phyloP scores from a whole-genome alignment of 192 early-diverging fungal genomes.

The Funneliformis mosseae region DNA sequence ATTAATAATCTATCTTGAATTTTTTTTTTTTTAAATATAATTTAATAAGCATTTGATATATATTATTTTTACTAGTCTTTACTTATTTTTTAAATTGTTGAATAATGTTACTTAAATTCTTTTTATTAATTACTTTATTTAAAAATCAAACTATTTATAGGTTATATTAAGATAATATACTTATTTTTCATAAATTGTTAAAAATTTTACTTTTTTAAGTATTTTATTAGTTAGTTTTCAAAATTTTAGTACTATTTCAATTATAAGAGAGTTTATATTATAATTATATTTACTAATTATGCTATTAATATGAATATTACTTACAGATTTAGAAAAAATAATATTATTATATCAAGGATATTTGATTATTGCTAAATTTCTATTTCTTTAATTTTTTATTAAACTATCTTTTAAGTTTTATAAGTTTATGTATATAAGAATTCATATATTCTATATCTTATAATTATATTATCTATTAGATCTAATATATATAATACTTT shows the following conservation, averaged over 20 bases:
- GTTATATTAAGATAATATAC: neutral
- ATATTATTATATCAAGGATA: neutral
- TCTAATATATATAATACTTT: neutral
- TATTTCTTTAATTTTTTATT: neutral
- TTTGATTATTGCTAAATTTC: too few relatives aligned
- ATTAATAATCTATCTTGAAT: neutral
- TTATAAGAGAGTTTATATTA: neutral
- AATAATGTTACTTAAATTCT: neutral
- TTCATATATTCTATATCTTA: neutral
- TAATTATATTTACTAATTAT: neutral
- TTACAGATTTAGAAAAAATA: neutral
- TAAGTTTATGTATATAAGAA: neutral
- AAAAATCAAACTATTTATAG: neutral
- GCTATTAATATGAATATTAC: neutral
- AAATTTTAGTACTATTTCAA: neutral
- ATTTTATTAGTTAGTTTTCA: neutral
- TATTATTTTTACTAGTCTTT: neutral
- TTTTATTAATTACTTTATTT: slow-evolving; percentile 9
- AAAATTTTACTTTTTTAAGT: neutral
- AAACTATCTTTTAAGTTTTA: neutral
- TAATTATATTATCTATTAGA: neutral
- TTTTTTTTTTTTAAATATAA: slow-evolving; percentile 4
- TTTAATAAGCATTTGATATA: neutral
- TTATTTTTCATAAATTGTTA: neutral
- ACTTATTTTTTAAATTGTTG: neutral